phyloP scores from a whole-genome alignment of 306 rosid genomes.

The Rubus parviflorus region DNA sequence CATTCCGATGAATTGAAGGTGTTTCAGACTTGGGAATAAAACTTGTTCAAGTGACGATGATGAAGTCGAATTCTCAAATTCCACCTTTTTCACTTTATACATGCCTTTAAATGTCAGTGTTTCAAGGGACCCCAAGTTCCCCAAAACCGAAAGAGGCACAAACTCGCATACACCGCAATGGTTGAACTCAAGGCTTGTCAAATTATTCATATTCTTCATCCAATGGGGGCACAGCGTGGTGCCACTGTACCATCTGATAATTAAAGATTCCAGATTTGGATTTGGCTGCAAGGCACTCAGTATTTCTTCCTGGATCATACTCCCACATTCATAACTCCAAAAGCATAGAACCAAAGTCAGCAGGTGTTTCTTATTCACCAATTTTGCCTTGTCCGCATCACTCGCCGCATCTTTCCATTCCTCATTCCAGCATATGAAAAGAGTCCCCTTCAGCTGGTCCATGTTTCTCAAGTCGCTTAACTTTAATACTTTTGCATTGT shows the following conservation, averaged over 20 bases:
- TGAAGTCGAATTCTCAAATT: background rate
- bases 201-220: background rate
- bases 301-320: background rate
- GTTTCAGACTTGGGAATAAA: background rate
- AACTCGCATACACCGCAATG: rapidly evolving
- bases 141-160: background rate
- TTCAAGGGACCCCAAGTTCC: background rate
- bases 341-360: background rate
- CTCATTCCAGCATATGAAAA: rapidly evolving
- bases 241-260: background rate
- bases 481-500: too few species aligned
- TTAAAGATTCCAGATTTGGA: background rate
- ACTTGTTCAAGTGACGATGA: background rate
- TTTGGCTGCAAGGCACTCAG: background rate
- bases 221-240: background rate
- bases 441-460: background rate
- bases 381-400: background rate
- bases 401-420: background rate
- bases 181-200: background rate
- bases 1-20: rapidly evolving
- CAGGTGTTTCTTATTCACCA: background rate
- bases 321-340: rapidly evolving
- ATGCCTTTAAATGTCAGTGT: background rate
- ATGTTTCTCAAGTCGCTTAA: background rate
- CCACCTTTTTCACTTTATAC: background rate